These are phyloP conservation scores for Pulveroboletus frians DNA, from an alignment of 768 basidiomycete genomes.

Conservation along the genomic window DNA sequence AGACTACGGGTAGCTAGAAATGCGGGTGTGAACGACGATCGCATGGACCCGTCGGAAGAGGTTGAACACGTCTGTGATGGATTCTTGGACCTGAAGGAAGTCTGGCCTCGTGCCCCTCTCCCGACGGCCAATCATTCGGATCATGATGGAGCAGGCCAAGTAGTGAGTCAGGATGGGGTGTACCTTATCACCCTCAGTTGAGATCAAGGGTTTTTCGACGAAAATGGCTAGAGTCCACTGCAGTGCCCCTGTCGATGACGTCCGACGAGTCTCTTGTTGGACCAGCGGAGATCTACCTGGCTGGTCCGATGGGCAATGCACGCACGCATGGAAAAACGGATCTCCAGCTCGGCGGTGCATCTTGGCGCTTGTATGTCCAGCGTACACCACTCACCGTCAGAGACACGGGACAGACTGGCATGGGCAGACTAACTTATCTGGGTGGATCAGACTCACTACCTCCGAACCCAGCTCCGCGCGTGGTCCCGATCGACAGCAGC, in stretches of 20 bases:
- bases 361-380: background rate
- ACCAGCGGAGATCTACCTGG: conserved; percentile 1
- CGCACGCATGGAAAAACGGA: background rate
- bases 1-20: no score
- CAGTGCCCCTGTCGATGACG: conserved; percentile 8
- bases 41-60: background rate
- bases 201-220: conserved; percentile 5
- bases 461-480: conserved; percentile 18
- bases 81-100: background rate
- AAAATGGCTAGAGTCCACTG: conserved; percentile 5
- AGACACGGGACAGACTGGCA: background rate
- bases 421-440: background rate
- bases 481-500: conserved; percentile 15
- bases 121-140: conserved; percentile 3
- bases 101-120: background rate
- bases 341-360: background rate
- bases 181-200: conserved; percentile 6
- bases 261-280: background rate
- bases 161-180: background rate
- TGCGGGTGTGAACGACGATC: no score
- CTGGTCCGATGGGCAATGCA: background rate
- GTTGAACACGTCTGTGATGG: background rate
- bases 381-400: no score
- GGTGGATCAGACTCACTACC: background rate
- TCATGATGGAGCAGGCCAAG: conserved; percentile 7